Evolutionary conservation across 108 stramenopile genomes (phyloP).

Genomic region (Cylindrotheca fusiformis): DNA sequence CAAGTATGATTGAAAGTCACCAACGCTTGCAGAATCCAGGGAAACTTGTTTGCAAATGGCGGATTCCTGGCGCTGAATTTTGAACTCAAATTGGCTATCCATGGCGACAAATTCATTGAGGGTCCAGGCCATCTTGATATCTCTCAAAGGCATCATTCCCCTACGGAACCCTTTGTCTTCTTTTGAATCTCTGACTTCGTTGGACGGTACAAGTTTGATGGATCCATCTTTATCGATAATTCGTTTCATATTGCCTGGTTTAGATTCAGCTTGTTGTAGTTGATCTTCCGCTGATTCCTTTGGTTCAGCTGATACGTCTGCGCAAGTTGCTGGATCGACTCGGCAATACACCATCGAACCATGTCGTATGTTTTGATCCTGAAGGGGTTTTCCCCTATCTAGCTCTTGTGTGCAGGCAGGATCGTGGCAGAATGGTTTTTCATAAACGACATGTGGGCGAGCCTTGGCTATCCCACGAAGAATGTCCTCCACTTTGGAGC

Average conservation of each 20-base stretch:
- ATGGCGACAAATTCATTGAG: conserved; percentile 91
- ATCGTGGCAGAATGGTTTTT: conserved; percentile 54
- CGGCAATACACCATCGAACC: conserved; percentile 82
- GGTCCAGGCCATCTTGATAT: conserved; percentile 99
- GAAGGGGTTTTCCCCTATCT: conserved; percentile 34
- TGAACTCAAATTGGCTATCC: conserved; percentile 92
- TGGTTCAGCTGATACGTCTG: conserved; percentile 7
- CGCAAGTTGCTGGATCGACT: conserved; percentile 72
- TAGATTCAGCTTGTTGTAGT: not conserved
- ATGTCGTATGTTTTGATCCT: conserved; percentile 38
- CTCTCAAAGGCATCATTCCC: conserved; percentile 86
- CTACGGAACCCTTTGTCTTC: conserved; percentile 83
- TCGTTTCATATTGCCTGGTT: conserved; percentile 52
- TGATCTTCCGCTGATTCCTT: conserved; percentile 8
- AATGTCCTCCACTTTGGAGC: conserved; percentile 46
- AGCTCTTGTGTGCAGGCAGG: conserved; percentile 57
- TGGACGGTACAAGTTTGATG: conserved; percentile 70
- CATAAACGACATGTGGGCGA: conserved; percentile 73
- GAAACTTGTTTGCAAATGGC: conserved; percentile 60
- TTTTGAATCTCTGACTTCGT: conserved; percentile 19
- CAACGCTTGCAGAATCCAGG: conserved; percentile 65
- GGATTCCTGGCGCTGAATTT: conserved; percentile 86
- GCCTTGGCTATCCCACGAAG: conserved; percentile 52
- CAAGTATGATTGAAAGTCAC: conserved; percentile 79
- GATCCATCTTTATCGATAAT: conserved; percentile 80